phyloP scores from a whole-genome alignment of 257 asterid species.

The Primulina huaijiensis region DNA sequence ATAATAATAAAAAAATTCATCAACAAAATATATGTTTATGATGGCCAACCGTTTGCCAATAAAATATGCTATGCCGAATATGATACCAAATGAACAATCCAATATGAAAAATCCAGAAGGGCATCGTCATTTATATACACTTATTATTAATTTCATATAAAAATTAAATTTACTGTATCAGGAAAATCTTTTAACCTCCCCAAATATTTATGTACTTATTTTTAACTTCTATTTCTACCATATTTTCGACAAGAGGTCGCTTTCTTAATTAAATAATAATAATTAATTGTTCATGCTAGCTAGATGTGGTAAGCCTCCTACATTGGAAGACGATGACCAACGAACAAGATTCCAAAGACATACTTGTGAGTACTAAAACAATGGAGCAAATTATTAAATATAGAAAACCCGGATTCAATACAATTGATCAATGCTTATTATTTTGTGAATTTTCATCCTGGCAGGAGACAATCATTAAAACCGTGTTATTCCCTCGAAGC shows the following conservation, averaged over 20 bases:
- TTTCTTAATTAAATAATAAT: no score
- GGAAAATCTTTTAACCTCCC: neutral
- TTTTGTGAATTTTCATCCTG: conserved; percentile 18
- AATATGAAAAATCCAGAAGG: neutral
- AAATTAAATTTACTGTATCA: neutral
- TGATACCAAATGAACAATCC: neutral
- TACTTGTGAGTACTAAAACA: conserved; percentile 13
- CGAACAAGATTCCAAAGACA: conserved; percentile 21
- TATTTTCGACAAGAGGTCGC: no score
- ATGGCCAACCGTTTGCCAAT: neutral
- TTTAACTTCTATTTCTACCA: no score
- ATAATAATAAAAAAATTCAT: no score
- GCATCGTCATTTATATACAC: neutral
- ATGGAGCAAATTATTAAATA: conserved; percentile 2
- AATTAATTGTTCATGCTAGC: no score
- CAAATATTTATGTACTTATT: no score
- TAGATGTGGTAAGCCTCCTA: conserved; percentile 13
- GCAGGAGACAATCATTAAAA: conserved; percentile 24
- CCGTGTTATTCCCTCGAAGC: neutral
- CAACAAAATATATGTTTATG: neutral
- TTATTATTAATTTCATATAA: no score
- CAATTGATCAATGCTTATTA: conserved; percentile 29
- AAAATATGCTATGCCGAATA: no score
- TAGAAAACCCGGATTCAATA: conserved; percentile 3
- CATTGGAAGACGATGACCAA: conserved; percentile 15